phyloP scores from a whole-genome alignment of 441 rosid species.

The Gossypium laxum region DNA sequence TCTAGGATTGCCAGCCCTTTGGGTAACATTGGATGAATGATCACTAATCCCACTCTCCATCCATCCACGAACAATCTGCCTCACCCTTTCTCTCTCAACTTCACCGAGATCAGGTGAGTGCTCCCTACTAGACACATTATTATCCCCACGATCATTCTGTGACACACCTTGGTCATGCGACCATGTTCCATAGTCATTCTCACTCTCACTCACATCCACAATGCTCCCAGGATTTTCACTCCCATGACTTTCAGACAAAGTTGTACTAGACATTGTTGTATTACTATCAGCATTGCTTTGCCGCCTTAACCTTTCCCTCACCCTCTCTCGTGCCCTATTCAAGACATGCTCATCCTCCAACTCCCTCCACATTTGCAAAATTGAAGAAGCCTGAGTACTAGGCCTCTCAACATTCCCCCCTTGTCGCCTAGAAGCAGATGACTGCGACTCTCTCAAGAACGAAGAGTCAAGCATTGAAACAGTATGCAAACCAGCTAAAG shows the following conservation, averaged over 20 bases:
- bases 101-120: constrained; percentile 89
- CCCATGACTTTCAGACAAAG: constrained; percentile 44
- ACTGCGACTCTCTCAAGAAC: constrained; percentile 66
- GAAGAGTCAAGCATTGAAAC: constrained; percentile 84
- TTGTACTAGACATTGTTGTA: constrained; percentile 34
- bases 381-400: constrained; percentile 59
- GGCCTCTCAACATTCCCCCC: constrained; percentile 56
- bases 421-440: constrained; percentile 53
- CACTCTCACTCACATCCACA: constrained; percentile 70
- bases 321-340: constrained; percentile 63
- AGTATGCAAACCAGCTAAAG: constrained; percentile 71
- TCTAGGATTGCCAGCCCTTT: constrained; percentile 48
- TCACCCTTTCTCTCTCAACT: constrained; percentile 86
- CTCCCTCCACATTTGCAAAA: constrained; percentile 88
- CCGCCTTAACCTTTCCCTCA: constrained; percentile 66
- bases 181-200: constrained; percentile 75
- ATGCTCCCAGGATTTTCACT: constrained; percentile 61
- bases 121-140: constrained; percentile 64
- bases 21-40: constrained; percentile 49
- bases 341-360: constrained; percentile 76
- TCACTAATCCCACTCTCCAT: constrained; percentile 68
- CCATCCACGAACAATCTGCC: constrained; percentile 90
- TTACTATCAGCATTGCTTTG: constrained; percentile 43
- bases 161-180: constrained; percentile 43
- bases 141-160: constrained; percentile 37